These are phyloP conservation scores for Plasmodium vivax DNA, from an alignment of 169 alveolate genomes.

Conservation along the genomic window DNA sequence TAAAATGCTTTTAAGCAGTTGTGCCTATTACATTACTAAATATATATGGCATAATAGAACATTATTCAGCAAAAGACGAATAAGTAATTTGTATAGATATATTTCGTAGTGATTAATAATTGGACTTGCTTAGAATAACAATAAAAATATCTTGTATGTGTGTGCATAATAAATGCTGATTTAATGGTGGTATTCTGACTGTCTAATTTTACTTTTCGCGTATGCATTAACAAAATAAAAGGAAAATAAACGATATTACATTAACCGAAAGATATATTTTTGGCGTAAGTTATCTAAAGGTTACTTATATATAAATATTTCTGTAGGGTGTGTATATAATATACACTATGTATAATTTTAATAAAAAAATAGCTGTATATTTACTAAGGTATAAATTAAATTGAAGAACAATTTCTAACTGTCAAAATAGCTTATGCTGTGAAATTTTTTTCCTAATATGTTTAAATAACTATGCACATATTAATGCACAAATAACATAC, in stretches of 20 bases:
- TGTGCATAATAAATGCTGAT: not conserved
- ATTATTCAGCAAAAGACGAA: not conserved
- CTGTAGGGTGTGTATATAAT: not conserved
- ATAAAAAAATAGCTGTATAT: not conserved
- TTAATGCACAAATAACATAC: not conserved
- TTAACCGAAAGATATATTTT: not conserved
- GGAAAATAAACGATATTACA: not conserved
- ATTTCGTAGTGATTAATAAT: not conserved
- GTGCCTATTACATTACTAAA: too few relatives aligned
- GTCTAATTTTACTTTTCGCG: not conserved
- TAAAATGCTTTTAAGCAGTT: not conserved
- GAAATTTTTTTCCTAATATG: not conserved
- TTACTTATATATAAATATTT: too few relatives aligned
- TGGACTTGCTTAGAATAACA: not conserved
- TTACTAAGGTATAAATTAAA: too few relatives aligned
- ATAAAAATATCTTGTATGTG: not conserved
- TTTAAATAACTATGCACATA: too few relatives aligned
- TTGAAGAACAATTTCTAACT: not conserved
- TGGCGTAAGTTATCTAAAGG: not conserved
- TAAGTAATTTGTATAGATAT: not conserved
- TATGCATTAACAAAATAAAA: not conserved
- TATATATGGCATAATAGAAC: not conserved
- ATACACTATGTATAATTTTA: not conserved
- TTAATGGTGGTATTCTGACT: not conserved
- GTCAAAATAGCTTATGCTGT: not conserved